Percentiles rank a stretch among this genome's conserved stretches.
Conservation (phyloP, 495 filamentous ascomycete species). For the Glonium stellatum region DNA sequence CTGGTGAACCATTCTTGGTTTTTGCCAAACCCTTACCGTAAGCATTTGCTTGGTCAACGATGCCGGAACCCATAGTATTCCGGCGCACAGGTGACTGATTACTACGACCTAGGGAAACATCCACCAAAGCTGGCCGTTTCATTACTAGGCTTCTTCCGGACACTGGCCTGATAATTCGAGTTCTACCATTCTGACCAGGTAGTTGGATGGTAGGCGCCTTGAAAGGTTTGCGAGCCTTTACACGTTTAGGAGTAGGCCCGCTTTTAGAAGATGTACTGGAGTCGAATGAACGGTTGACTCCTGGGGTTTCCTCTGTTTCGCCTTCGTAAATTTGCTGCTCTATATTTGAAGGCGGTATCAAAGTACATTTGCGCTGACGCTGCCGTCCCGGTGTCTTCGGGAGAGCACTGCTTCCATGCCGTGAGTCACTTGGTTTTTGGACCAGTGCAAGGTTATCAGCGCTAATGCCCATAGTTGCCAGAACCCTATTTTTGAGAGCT, state of each 20-base stretch:
- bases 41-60: neutral
- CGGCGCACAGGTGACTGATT: conserved; percentile 18
- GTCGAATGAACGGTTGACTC: conserved; percentile 24
- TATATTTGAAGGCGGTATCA: too few relatives aligned
- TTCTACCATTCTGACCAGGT: conserved; percentile 4
- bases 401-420: neutral
- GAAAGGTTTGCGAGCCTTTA: conserved; percentile 24
- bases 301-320: conserved; percentile 8
- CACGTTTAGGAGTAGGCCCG: conserved; percentile 34
- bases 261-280: conserved; percentile 26
- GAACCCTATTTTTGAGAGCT: conserved; percentile 5
- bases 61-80: conserved; percentile 18
- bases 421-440: neutral
- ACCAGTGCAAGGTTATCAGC: neutral
- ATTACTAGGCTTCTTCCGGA: neutral
- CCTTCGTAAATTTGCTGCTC: neutral
- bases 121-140: conserved; percentile 1
- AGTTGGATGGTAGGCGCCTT: conserved; percentile 10
- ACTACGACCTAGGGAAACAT: conserved; percentile 3
- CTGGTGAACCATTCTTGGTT: conserved; percentile 6
- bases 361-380: neutral
- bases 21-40: neutral
- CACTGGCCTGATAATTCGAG: neutral
- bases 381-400: neutral
- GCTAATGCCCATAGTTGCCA: conserved; percentile 5